Evolutionary conservation across 441 rosid genomes (phyloP).

Genomic region (Adansonia gregorii): DNA sequence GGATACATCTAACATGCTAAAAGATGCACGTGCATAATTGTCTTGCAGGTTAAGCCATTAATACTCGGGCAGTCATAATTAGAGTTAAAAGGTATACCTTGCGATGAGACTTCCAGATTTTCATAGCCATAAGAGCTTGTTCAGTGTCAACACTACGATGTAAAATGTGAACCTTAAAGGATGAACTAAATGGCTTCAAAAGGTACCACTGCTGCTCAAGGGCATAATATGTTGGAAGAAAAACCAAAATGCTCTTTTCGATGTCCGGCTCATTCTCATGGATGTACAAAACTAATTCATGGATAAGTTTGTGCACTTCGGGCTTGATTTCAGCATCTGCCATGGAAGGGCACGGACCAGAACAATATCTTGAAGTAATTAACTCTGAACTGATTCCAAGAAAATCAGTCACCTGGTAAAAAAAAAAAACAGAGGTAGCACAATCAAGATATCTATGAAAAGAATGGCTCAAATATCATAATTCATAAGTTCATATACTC

Average conservation of each 20-base stretch:
- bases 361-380: conserved; percentile 51
- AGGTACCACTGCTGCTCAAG: conserved; percentile 83
- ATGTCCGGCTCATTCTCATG: conserved; percentile 78
- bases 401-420: conserved; percentile 62
- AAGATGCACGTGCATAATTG: background rate
- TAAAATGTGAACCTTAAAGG: conserved; percentile 80
- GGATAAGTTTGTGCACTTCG: conserved; percentile 74
- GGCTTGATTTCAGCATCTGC: conserved; percentile 71
- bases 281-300: conserved; percentile 71
- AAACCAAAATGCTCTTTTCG: conserved; percentile 89
- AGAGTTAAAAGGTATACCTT: conserved; percentile 56
- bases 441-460: conserved; percentile 18
- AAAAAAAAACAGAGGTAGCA: conserved; percentile 24
- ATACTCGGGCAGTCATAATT: conserved; percentile 23
- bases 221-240: conserved; percentile 89
- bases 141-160: conserved; percentile 87
- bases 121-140: conserved; percentile 90
- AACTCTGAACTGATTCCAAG: conserved; percentile 59
- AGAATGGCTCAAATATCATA: conserved; percentile 6
- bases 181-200: conserved; percentile 55
- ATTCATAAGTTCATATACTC: background rate
- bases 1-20: background rate
- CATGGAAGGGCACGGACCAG: conserved; percentile 63
- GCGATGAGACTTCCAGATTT: conserved; percentile 81
- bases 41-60: background rate